Base-by-base conservation (phyloP, 163 green algal species). In the Volvox carteri region DNA sequence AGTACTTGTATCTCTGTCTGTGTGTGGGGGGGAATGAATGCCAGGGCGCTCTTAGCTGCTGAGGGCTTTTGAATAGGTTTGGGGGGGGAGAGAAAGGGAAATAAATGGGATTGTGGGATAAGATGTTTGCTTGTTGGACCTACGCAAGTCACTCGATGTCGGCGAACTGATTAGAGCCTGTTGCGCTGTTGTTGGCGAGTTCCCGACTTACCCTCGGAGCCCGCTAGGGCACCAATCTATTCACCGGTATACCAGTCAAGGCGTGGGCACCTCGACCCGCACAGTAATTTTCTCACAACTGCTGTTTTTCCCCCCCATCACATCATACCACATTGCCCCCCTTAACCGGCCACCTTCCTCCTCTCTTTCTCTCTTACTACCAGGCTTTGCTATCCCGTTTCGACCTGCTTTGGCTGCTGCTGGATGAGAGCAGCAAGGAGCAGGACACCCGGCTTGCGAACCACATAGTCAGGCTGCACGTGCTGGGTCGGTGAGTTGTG, bases 391-490 rank as follows among this genome's bases (percentile, higher is more conserved):
- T 99, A 44, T 98, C 95, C 11, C 96, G 98, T 54, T 99, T 99
- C 90, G 98, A 99, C 92, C 78, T 99, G 9, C 93, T 99, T 90
- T 99, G 97, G 97, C 97, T 99, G 85, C 98, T 99, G 60, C 95
- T 99, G 56, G 98, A 99, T 93, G 94, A 94, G 87, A 88, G 93
- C 19, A 74, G 58, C 62, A 77, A 78, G 75, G 86, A 91, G 92
- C 97, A 84, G 18, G 93, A 96, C 86, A 87, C 54, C 44, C 91
- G 84, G 28, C 90, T 96, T 33, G 92, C 93, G 16, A 62, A 79
- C 9, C 93, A 95, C 91, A 93, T 96, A 78, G 87, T 96, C 14
- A 48, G 54, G 39, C 90, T 96, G 73, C 92, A 94, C 68, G 80
- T 85, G 3, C 68, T 42, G 1, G 86, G 84, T 37, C 89, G 79